A percentile compares a stretch with the other conserved stretches of the same genome.
Evolutionary conservation across 192 early-diverging fungal species (phyloP).

Genomic region (Phlyctochytrium bullatum): DNA sequence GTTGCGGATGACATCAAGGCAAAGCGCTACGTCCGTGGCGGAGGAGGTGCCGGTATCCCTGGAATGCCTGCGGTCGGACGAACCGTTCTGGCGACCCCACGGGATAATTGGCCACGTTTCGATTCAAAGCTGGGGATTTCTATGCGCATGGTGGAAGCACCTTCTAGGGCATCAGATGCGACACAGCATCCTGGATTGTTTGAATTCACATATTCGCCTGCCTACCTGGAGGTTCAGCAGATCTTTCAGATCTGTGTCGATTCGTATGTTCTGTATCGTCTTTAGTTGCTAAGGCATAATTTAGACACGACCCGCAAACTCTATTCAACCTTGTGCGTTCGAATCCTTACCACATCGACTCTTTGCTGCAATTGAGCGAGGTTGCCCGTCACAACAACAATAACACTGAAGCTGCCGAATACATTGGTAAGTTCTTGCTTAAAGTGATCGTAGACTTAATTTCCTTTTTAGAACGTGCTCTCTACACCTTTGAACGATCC

Average conservation of each 20-base stretch:
- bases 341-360: constrained; percentile 88
- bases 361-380: constrained; percentile 80
- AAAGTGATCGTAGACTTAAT: constrained; percentile 77
- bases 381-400: constrained; percentile 85
- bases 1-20: constrained; percentile 42
- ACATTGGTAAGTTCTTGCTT: constrained; percentile 58
- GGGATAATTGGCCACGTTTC: constrained; percentile 57
- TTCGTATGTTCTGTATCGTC: constrained; percentile 40
- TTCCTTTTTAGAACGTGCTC: constrained; percentile 63
- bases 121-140: constrained; percentile 31
- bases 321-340: constrained; percentile 64
- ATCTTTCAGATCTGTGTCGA: constrained; percentile 72
- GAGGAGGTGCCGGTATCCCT: background rate
- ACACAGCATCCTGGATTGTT: constrained; percentile 31
- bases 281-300: background rate
- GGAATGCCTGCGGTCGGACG: constrained; percentile 31
- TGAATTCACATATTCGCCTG: constrained; percentile 65
- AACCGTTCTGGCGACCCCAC: constrained; percentile 63
- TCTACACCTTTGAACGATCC: constrained; percentile 81
- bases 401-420: constrained; percentile 71
- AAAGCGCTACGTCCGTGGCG: constrained; percentile 4
- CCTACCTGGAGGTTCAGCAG: constrained; percentile 72
- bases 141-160: constrained; percentile 37
- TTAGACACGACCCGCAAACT: constrained; percentile 63
- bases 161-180: constrained; percentile 3